Evolutionary conservation across 2,329 filamentous ascomycete genomes (phyloP).

Genomic region (Sarocladiaceae sp.): DNA sequence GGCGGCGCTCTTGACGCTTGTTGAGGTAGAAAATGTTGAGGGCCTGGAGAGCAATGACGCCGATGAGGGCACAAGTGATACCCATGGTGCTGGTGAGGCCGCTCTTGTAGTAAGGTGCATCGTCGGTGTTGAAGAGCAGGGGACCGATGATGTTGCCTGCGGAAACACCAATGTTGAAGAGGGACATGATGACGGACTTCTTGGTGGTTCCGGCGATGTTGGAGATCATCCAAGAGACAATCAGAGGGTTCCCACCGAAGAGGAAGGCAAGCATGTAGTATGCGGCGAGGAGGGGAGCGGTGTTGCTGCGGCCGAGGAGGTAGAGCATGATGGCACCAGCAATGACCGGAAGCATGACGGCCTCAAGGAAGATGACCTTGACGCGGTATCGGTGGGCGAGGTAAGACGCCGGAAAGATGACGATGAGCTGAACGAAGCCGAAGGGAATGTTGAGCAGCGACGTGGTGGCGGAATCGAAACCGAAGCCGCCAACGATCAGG

Average conservation of each 20-base stretch:
- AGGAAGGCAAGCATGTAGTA: conserved; percentile 63
- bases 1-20: conserved; percentile 44
- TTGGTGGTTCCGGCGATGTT: conserved; percentile 65
- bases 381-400: conserved; percentile 48
- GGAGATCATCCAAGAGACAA: conserved; percentile 62
- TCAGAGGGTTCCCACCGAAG: conserved; percentile 58
- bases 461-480: conserved; percentile 50
- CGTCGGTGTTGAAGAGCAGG: conserved; percentile 50
- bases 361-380: conserved; percentile 50
- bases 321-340: conserved; percentile 54
- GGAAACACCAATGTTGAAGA: conserved; percentile 57
- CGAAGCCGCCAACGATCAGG: conserved; percentile 54
- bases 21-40: conserved; percentile 51
- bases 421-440: conserved; percentile 51
- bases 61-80: conserved; percentile 48
- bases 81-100: conserved; percentile 50
- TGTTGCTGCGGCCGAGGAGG: conserved; percentile 35
- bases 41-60: conserved; percentile 46
- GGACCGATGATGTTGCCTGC: conserved; percentile 63
- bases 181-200: conserved; percentile 56
- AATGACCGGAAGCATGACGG: conserved; percentile 53
- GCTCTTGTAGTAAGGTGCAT: conserved; percentile 52
- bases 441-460: conserved; percentile 63
- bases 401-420: conserved; percentile 54
- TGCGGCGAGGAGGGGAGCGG: conserved; percentile 43